Percentiles rank a stretch among this genome's conserved stretches.
Evolutionary conservation across 768 basidiomycete genomes (phyloP).

Genomic region (Trametes cinnabarina): DNA sequence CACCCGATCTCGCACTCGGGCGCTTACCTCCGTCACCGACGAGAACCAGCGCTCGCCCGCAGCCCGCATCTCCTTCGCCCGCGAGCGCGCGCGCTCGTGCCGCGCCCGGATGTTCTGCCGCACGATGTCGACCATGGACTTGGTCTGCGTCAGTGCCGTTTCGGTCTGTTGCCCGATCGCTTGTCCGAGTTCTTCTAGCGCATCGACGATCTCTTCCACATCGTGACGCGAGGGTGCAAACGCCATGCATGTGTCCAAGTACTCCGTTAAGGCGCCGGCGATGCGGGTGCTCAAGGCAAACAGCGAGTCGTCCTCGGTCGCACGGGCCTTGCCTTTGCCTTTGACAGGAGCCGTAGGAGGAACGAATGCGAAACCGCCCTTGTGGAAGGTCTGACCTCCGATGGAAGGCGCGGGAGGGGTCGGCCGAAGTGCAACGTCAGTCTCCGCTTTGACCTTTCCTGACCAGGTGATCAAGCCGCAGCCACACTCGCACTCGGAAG

Average conservation of each 20-base stretch:
- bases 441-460: slow-evolving; percentile 21
- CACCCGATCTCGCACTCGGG: slow-evolving; percentile 25
- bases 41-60: slow-evolving; percentile 29
- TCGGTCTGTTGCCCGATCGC: slow-evolving; percentile 26
- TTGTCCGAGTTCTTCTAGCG: slow-evolving; percentile 26
- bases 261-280: slow-evolving; percentile 26
- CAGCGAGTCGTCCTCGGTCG: slow-evolving; percentile 17
- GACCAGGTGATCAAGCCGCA: slow-evolving; percentile 31
- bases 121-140: slow-evolving; percentile 16
- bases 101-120: slow-evolving; percentile 26
- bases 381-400: slow-evolving; percentile 8
- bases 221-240: slow-evolving; percentile 18
- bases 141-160: slow-evolving; percentile 16
- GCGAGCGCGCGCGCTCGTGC: slow-evolving; percentile 28
- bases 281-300: slow-evolving; percentile 26
- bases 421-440: slow-evolving; percentile 28
- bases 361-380: slow-evolving; percentile 12
- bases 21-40: slow-evolving; percentile 18
- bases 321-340: slow-evolving; percentile 25
- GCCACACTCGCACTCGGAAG: slow-evolving; percentile 30
- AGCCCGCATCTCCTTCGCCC: slow-evolving; percentile 29
- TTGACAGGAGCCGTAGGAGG: slow-evolving; percentile 15
- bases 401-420: slow-evolving; percentile 19
- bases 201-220: slow-evolving; percentile 28
- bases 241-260: slow-evolving; percentile 20